A percentile compares a stretch with the other conserved stretches of the same genome.
Conservation (phyloP, 2,329 filamentous ascomycete genomes). For the Sclerotinia subarctica region DNA sequence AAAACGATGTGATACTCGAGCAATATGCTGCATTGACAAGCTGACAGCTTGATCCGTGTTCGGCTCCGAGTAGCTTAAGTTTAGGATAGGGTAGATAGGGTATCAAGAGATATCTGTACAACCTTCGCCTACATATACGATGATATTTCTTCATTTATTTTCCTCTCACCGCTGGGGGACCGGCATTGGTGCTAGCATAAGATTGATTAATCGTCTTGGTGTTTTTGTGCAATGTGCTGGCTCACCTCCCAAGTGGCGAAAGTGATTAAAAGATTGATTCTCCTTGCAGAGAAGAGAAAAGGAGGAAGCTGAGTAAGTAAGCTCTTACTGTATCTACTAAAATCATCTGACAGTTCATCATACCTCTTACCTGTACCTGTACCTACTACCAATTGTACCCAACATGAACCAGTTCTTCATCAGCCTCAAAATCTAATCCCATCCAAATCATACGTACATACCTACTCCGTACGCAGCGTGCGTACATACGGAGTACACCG, state of each 20-base stretch:
- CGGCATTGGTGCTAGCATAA: not conserved
- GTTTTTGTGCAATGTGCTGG: not conserved
- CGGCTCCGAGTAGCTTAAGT: not conserved
- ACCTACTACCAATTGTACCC: not conserved
- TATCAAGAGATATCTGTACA: constrained; percentile 1
- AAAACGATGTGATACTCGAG: not conserved
- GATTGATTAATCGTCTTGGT: not conserved
- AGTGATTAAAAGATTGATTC: not conserved
- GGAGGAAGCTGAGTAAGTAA: not conserved
- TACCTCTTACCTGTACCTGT: not conserved
- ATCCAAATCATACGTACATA: not conserved
- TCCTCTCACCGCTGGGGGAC: not conserved
- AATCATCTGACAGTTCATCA: constrained; percentile 8
- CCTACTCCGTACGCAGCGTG: not conserved
- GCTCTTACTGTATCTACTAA: constrained; percentile 7
- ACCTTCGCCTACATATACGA: constrained; percentile 5
- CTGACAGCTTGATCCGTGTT: not conserved
- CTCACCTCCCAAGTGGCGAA: not conserved
- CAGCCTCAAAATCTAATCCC: not conserved
- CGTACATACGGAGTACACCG: not conserved
- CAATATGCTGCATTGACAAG: not conserved
- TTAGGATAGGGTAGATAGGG: not conserved
- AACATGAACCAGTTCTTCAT: constrained; percentile 6
- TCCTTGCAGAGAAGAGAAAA: not conserved
- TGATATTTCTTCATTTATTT: not conserved